phyloP scores from a whole-genome alignment of 2,329 filamentous ascomycete species.

The Metarhizium humberi region DNA sequence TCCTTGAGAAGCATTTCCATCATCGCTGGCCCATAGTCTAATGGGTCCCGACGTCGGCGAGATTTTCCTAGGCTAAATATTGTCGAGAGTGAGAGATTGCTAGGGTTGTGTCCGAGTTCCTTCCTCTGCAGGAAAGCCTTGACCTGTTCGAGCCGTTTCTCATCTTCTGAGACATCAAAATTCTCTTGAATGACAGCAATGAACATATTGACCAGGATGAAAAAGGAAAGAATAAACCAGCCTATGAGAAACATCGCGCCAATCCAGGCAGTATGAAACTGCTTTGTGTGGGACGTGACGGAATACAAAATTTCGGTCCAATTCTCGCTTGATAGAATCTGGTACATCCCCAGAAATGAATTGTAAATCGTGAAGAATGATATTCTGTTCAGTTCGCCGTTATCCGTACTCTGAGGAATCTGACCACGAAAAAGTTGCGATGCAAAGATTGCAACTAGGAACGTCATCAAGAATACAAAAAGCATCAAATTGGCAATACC shows the following conservation, averaged over 20 bases:
- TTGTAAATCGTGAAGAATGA: conserved; percentile 91
- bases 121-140: conserved; percentile 89
- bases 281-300: conserved; percentile 59
- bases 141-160: conserved; percentile 94
- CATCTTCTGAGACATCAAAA: conserved; percentile 96
- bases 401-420: conserved; percentile 51
- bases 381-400: conserved; percentile 55
- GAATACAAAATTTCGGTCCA: conserved; percentile 87
- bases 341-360: conserved; percentile 95
- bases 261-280: conserved; percentile 75
- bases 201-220: conserved; percentile 98
- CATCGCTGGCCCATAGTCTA: conserved; percentile 85
- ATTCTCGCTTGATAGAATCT: conserved; percentile 89
- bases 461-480: conserved; percentile 93
- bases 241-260: conserved; percentile 82
- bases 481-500: conserved; percentile 93
- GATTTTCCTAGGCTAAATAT: conserved; percentile 57
- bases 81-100: conserved; percentile 68
- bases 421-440: conserved; percentile 87
- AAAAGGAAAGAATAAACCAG: conserved; percentile 93
- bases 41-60: conserved; percentile 61
- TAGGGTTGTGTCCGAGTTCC: conserved; percentile 63
- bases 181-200: conserved; percentile 99
- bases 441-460: conserved; percentile 87
- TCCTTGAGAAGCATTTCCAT: conserved; percentile 97